Base-by-base conservation (phyloP, 2,329 filamentous ascomycete genomes). In the Neonectria ditissima region DNA sequence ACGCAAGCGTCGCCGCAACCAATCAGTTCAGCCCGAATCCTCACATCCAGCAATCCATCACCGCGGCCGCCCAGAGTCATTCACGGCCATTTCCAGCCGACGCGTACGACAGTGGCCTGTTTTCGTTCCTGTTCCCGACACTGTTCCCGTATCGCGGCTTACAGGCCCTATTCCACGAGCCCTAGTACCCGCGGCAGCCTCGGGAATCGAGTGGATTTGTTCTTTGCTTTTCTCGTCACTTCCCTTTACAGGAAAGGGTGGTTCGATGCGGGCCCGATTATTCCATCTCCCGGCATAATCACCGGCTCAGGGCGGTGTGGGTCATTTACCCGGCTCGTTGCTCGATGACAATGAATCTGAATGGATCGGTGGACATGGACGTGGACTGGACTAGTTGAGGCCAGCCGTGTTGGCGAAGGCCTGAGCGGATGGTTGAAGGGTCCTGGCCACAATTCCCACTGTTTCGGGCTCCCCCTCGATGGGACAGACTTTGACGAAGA, bases 281-380 rank as follows among this genome's bases (percentile, higher is more conserved):
- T 66, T 53, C 48, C 56, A 63, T 63, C 60, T 69, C 59, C 61
- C 65, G 65, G 56, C 56, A 66, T 60, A 54, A 61, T 62, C 54
- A 55, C 55, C 51, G 62, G 65, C 60, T 47, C 39, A 54, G 39
- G 50, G 57, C 41, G 22, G 20, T 65, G 67, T 69, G 65, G 66
- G 61, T 55, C 64, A 41, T 26, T 26, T 43, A 51, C 59, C 67
- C 47, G 59, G 61, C 58, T 54, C 51, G 55, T 57, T 51, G 37
- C 55, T 59, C 59, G 63, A 48, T 48, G 26, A 48, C 26, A 26
- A 48, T 30, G 10, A 63, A 56, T 53, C 32, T 52, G 59, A 47
- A 62, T 41, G 53, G 53, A 62, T 57, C 9, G 37, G 10, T 41
- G n/a, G n/a, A 41, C n/a, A n/a, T 10, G 39, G 57, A 32, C 30